Percentiles rank a stretch among this genome's conserved stretches.
These are phyloP conservation scores for Backusella westeae DNA, from an alignment of 192 early-diverging fungal species.

Conservation along the genomic window DNA sequence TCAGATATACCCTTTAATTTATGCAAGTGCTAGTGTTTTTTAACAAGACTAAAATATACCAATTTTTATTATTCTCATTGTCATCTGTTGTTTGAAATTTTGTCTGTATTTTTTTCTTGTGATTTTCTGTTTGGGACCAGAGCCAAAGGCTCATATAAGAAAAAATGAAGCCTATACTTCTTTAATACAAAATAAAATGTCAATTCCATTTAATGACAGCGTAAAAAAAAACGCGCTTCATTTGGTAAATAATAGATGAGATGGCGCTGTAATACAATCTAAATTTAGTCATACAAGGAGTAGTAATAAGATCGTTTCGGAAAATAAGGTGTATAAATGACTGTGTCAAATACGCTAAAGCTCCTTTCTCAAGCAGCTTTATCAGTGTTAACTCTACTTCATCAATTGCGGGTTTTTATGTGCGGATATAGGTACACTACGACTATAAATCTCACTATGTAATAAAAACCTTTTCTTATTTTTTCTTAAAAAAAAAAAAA, in stretches of 20 bases:
- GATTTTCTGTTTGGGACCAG: background rate
- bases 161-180: background rate
- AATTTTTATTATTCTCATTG: background rate
- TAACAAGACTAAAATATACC: background rate
- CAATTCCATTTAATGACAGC: background rate
- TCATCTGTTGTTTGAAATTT: background rate
- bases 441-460: too few species aligned
- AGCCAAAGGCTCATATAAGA: background rate
- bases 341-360: too few species aligned
- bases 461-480: too few species aligned
- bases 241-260: background rate
- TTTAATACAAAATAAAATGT: background rate
- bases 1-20: conserved; percentile 1
- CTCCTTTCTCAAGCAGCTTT: too few species aligned
- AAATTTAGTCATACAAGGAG: background rate
- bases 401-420: too few species aligned
- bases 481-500: too few species aligned
- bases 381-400: too few species aligned
- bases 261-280: background rate
- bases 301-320: too few species aligned
- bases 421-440: too few species aligned
- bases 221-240: background rate
- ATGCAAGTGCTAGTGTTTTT: too few species aligned
- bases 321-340: too few species aligned
- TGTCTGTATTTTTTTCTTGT: too few species aligned